Evolutionary conservation across 2,329 filamentous ascomycete species (phyloP), one percentile per base, ranked within the genome.

Genomic region (Whalleya microplaca): DNA sequence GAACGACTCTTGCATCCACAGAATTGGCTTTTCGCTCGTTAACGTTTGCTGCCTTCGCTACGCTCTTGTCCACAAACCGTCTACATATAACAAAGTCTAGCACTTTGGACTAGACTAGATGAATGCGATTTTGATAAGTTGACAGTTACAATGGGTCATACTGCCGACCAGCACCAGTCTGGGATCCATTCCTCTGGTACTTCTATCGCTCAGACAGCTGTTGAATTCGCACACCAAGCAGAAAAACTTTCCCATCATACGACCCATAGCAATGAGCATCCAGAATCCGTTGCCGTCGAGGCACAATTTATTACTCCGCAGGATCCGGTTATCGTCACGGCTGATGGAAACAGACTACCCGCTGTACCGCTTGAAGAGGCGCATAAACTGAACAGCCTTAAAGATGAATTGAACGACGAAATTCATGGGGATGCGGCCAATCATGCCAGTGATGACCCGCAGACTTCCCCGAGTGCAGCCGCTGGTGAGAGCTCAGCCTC

Each of bases 361-460:
- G 82, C 83, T 1, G 85, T 92, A 1, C 89, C 89, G 1, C 69
- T 91, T 3, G 77, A 83, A 29, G 89, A 93, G 73, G 89, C 90
- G 1, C 78, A 84, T 58, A 89, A 86, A 68, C 78, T 93, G 53
- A 93, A 93, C 68, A 67, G 77, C 4, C 70, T 90, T 42, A 84
- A 80, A 58, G 80, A 84, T 42, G 76, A 82, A 41, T 66, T 81
- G 16, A 59, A 75, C 14, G 66, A 69, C 10, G 64, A 62, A 12
- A 40, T 32, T 12, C 41, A 62, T 2, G 66, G 70, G 23, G 63
- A 72, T 44, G 59, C 59, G 3, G 63, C 66, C 21, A 59, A 66
- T 14, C 68, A 70, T 19, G 60, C 48, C 21, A 53, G 76, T 70
- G 5, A 44, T 16, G 48, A 41, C n/a, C 43, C 47, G 18, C 21